Evolutionary conservation across 225 moss, liverwort and hornwort genomes (phyloP), one percentile per base, ranked within the genome.

Genomic region (Thuidium tamariscinum): DNA sequence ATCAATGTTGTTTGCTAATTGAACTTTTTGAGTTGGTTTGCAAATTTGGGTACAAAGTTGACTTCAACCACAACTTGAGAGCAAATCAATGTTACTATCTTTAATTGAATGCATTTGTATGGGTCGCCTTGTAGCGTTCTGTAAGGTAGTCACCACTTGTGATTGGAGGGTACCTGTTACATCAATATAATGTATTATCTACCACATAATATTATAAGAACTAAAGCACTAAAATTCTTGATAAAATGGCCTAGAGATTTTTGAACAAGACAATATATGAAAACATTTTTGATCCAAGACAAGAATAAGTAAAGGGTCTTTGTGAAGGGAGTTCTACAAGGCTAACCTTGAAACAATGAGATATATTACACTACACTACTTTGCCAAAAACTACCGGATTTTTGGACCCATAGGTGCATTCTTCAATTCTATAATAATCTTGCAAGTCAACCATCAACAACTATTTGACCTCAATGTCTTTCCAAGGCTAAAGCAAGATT

Each of bases 161-260:
- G 48, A 88, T 89, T 20, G 86, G 87, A 64, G 77, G 62, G 67
- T 85, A 91, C 80, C 87, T 90, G 49, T 4, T 20, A 72, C 86
- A 84, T 15, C 78, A 88, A 46, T 9, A 62, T 13, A 4, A 6
- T 29, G 29, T 51, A 37, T 83, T 69, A 77, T 64, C 4, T 16
- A 46, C 59, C 26, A 37, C 9, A 59, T 13, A 37, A 44, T 56
- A 37, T 46, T 62, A 27, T 22, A 29, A n/a, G n/a, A n/a, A 4
- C 5, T 52, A 27, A 66, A 49, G 25, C 15, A 16, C 22, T n/a
- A 79, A 10, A 13, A 16, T 19, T 42, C 19, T 15, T 30, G 3
- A 79, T 5, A 21, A 57, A 70, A 60, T 1, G 20, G 8, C 39
- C 11, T 10, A 54, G 7, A 13, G 48, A 37, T 42, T 79, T 46